phyloP scores from a whole-genome alignment of 2,329 filamentous ascomycete species.

The Paracamarosporium sp. region DNA sequence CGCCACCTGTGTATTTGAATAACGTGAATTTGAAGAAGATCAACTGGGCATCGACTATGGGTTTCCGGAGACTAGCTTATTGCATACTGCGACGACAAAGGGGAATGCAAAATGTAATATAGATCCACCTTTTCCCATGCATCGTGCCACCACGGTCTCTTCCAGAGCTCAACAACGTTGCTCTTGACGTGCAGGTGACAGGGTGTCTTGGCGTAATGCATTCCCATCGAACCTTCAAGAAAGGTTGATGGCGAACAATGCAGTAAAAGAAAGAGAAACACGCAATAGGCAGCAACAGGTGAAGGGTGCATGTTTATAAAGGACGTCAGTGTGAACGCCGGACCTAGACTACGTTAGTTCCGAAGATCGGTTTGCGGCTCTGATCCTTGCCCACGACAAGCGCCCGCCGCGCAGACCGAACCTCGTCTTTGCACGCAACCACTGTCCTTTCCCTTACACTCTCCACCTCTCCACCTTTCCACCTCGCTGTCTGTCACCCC shows the following conservation, averaged over 20 bases:
- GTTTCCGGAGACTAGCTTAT: slow-evolving; percentile 7
- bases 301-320: background rate
- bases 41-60: slow-evolving; percentile 3
- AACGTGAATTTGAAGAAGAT: background rate
- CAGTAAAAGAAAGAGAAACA: background rate
- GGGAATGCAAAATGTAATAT: slow-evolving; percentile 30
- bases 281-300: background rate
- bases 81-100: slow-evolving; percentile 8
- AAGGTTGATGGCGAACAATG: background rate
- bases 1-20: slow-evolving; percentile 14
- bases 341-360: background rate
- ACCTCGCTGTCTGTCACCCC: slow-evolving; percentile 1
- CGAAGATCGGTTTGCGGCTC: slow-evolving; percentile 11
- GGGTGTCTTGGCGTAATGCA: slow-evolving; percentile 4
- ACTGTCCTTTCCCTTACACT: slow-evolving; percentile 1
- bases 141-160: slow-evolving; percentile 18
- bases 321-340: background rate
- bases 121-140: slow-evolving; percentile 16
- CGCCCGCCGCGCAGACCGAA: slow-evolving; percentile 2
- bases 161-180: slow-evolving; percentile 14
- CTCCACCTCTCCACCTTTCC: slow-evolving; percentile 3
- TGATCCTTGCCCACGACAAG: slow-evolving; percentile 22
- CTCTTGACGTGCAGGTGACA: slow-evolving; percentile 8
- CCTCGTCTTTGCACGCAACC: slow-evolving; percentile 1
- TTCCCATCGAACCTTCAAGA: background rate